Base-by-base conservation (phyloP, 2,329 filamentous ascomycete genomes). In the Alternaria alternata region DNA sequence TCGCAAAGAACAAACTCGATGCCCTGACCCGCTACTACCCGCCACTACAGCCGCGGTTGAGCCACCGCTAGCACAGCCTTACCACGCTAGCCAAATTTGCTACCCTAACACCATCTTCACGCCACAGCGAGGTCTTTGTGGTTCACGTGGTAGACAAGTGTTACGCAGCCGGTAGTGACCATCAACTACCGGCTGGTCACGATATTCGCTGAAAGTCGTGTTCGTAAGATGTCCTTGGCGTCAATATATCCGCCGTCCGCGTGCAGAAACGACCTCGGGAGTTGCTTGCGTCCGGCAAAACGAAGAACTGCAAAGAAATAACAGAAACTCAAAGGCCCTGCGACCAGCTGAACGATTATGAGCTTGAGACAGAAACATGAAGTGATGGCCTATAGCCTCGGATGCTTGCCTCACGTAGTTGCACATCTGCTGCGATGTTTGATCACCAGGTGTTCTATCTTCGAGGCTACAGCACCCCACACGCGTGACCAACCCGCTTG, bases 11-110 rank as follows among this genome's bases (percentile, higher is more conserved):
- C 58, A 57, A 61, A 54, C 16, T 53, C n/a, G 46, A 18, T 47
- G 6, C n/a, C 11, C 49, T 66, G 59, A 56, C 57, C 66, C 66
- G 64, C 59, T 49, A 28, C 51, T 68, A 68, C 60, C 66, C 66
- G 66, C 54, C 54, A 46, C 54, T 59, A 58, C 34, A 38, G 51
- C 53, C 57, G 53, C 54, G 43, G 38, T 32, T 18, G 42, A 22
- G 54, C 61, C 58, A 60, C 47, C 46, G 46, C 61, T 61, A 61
- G 28, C 44, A 48, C 46, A 63, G 58, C 61, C 61, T 43, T 57
- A 48, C 48, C 11, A 39, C 28, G 24, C 56, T 43, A 59, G 30
- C 43, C 56, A 12, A 20, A 32, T 39, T 12, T 36, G 46, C 30
- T 24, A 36, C 22, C 28, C 36, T 11, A 16, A 30, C 44, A 8